Evolutionary conservation across 768 basidiomycete species (phyloP).

Genomic region (Trametes maxima): DNA sequence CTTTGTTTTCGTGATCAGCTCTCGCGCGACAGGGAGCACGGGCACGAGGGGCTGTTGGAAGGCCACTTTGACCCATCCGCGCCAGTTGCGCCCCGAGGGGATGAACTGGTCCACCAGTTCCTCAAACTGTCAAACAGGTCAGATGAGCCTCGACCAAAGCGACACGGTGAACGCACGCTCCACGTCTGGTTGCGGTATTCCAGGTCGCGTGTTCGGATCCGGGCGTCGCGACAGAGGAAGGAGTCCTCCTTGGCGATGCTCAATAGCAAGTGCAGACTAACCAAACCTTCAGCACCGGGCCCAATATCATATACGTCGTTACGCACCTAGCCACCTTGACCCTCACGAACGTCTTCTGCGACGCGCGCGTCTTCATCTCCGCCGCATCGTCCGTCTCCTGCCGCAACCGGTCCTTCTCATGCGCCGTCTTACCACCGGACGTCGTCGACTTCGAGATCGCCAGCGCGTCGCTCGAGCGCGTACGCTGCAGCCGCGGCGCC

Average conservation of each 20-base stretch:
- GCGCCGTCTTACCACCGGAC: conserved; percentile 14
- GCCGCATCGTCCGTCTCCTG: conserved; percentile 56
- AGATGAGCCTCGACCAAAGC: background rate
- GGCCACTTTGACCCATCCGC: conserved; percentile 82
- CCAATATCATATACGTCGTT: conserved; percentile 10
- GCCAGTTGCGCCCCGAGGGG: conserved; percentile 76
- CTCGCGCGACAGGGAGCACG: conserved; percentile 76
- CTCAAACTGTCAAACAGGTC: conserved; percentile 57
- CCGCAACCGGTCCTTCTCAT: conserved; percentile 2
- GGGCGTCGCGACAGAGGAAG: conserved; percentile 79
- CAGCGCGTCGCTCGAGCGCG: conserved; percentile 36
- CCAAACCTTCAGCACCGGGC: conserved; percentile 11
- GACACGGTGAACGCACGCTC: conserved; percentile 57
- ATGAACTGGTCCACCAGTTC: conserved; percentile 79
- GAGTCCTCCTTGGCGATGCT: conserved; percentile 85
- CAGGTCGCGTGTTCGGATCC: conserved; percentile 77
- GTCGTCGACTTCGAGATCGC: conserved; percentile 17
- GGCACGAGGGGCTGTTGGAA: conserved; percentile 80
- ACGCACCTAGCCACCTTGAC: conserved; percentile 72
- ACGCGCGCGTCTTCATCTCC: conserved; percentile 82
- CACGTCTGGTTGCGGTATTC: conserved; percentile 82
- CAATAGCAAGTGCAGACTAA: conserved; percentile 68
- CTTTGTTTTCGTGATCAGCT: conserved; percentile 78
- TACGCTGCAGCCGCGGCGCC: conserved; percentile 35
- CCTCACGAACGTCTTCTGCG: conserved; percentile 80